A percentile compares a stretch with the other conserved stretches of the same genome.
phyloP scores from a whole-genome alignment of 2,329 filamentous ascomycete genomes.

The Colletotrichum gigasporum region DNA sequence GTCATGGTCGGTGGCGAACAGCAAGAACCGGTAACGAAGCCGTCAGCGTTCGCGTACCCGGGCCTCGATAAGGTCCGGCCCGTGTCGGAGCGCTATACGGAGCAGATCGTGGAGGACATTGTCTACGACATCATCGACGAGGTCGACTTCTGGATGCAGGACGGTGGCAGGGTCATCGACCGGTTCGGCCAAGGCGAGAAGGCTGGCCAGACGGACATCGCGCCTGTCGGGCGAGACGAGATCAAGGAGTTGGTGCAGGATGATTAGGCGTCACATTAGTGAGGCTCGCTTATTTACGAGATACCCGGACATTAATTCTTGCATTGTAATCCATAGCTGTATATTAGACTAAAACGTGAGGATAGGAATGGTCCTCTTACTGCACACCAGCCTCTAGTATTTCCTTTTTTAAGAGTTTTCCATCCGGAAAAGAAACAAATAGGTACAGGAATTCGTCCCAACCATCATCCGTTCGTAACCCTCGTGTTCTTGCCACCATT shows the following conservation, averaged over 20 bases:
- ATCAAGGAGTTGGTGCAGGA: slow-evolving; percentile 75
- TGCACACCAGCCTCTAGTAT: background rate
- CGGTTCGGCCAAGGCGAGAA: slow-evolving; percentile 48
- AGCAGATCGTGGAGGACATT: slow-evolving; percentile 95
- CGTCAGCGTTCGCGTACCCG: background rate
- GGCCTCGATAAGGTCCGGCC: slow-evolving; percentile 57
- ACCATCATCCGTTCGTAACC: background rate
- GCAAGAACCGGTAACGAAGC: background rate
- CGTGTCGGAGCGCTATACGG: slow-evolving; percentile 82
- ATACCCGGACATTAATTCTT: slow-evolving; percentile 18
- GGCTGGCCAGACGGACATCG: slow-evolving; percentile 53
- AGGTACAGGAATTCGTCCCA: background rate
- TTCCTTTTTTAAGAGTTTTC: background rate
- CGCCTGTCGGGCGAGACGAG: slow-evolving; percentile 58
- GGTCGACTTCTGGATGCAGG: slow-evolving; percentile 87
- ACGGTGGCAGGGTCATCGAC: slow-evolving; percentile 63
- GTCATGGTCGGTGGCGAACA: slow-evolving; percentile 52
- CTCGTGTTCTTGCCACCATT: background rate
- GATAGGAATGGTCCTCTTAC: background rate
- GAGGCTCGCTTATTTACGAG: slow-evolving; percentile 17
- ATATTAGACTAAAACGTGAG: background rate
- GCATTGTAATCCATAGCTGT: slow-evolving; percentile 18
- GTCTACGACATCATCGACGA: slow-evolving; percentile 95
- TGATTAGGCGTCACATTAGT: slow-evolving; percentile 49
- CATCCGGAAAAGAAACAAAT: background rate